Percentiles rank a stretch among this genome's conserved stretches.
These are phyloP conservation scores for Plasmodium vinckei DNA, from an alignment of 169 alveolate species.

Conservation along the genomic window DNA sequence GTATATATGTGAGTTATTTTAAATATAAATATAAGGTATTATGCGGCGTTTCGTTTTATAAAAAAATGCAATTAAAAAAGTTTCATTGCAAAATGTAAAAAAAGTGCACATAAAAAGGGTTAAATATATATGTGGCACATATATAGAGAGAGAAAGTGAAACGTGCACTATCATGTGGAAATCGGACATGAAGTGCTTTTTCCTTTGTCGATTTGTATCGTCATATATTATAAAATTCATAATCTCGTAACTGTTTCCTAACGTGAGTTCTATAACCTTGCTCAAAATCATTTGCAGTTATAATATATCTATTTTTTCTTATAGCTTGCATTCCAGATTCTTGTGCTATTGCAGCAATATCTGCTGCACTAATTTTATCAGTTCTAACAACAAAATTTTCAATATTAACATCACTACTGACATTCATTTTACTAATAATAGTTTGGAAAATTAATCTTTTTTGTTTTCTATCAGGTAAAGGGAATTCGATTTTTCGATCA, in stretches of 20 bases:
- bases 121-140: neutral
- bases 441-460: constrained; percentile 95
- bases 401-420: constrained; percentile 97
- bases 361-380: constrained; percentile 98
- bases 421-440: constrained; percentile 97
- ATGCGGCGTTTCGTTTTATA: neutral
- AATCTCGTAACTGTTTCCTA: constrained; percentile 91
- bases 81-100: neutral
- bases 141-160: neutral
- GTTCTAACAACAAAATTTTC: constrained; percentile 98
- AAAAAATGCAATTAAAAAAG: neutral
- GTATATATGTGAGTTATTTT: no score
- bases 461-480: constrained; percentile 98
- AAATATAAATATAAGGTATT: no score
- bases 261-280: constrained; percentile 93
- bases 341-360: constrained; percentile 97
- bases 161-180: neutral
- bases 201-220: neutral
- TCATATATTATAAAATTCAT: constrained; percentile 89
- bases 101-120: neutral
- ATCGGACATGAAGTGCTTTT: neutral
- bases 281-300: constrained; percentile 94
- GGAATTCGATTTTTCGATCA: constrained; percentile 98
- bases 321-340: constrained; percentile 99
- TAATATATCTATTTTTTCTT: constrained; percentile 93